A percentile compares a stretch with the other conserved stretches of the same genome.
Evolutionary conservation across 208 protist species (phyloP).

Genomic region (Trypanosoma rangeli): DNA sequence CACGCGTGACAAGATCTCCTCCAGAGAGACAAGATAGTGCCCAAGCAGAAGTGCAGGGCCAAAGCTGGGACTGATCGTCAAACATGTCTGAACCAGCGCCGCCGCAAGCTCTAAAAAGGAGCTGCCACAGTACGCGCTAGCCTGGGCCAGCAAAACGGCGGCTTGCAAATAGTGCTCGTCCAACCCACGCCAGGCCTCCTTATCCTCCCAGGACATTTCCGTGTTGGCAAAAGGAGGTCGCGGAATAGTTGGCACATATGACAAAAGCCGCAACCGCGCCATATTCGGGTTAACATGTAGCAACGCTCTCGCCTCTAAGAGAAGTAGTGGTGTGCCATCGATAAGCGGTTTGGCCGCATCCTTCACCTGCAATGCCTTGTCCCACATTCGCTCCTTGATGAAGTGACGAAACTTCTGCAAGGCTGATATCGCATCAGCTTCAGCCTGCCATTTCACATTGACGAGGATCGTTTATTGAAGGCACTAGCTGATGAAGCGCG

Average conservation of each 20-base stretch:
- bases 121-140: conserved; percentile 71
- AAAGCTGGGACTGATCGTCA: conserved; percentile 52
- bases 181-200: conserved; percentile 41
- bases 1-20: conserved; percentile 47
- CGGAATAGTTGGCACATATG: conserved; percentile 67
- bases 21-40: conserved; percentile 62
- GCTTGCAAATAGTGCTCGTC: conserved; percentile 67
- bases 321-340: conserved; percentile 51
- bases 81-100: conserved; percentile 58
- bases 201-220: conserved; percentile 36
- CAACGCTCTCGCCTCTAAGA: conserved; percentile 58
- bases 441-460: conserved; percentile 23
- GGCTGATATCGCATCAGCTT: conserved; percentile 26
- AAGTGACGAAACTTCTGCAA: conserved; percentile 42
- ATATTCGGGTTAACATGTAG: conserved; percentile 49
- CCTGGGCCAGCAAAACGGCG: conserved; percentile 68
- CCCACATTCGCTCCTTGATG: conserved; percentile 42
- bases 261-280: conserved; percentile 56
- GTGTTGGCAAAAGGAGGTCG: conserved; percentile 23
- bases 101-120: conserved; percentile 76
- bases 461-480: conserved; percentile 19
- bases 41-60: conserved; percentile 61
- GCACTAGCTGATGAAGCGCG: conserved; percentile 12
- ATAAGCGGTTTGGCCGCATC: conserved; percentile 29
- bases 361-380: conserved; percentile 21